A percentile compares a stretch with the other conserved stretches of the same genome.
Evolutionary conservation across 768 basidiomycete genomes (phyloP).

Genomic region (Collybiopsis luxurians): DNA sequence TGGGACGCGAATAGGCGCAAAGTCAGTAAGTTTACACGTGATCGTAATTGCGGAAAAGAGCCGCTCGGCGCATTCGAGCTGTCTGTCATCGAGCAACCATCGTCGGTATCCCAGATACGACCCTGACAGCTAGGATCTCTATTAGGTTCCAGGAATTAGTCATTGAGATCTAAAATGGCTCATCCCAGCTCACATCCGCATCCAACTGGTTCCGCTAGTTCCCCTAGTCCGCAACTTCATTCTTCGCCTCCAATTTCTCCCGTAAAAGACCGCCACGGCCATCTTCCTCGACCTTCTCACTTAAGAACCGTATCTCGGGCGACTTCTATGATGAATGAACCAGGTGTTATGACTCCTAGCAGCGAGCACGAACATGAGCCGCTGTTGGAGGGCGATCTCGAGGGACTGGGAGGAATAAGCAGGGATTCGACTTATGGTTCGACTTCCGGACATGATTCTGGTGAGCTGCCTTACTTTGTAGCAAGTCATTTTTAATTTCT

Average conservation of each 20-base stretch:
- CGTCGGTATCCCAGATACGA: too few relatives aligned
- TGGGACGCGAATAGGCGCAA: too few relatives aligned
- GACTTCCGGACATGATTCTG: neutral
- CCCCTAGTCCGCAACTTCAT: neutral
- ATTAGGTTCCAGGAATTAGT: too few relatives aligned
- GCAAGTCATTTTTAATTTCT: neutral
- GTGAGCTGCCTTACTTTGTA: neutral
- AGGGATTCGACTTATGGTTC: conserved; percentile 5
- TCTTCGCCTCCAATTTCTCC: too few relatives aligned
- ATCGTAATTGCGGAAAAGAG: too few relatives aligned
- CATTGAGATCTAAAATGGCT: too few relatives aligned
- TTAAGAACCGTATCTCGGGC: neutral
- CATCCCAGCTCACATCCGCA: too few relatives aligned
- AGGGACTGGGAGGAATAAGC: conserved; percentile 1
- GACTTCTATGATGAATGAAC: conserved; percentile 3
- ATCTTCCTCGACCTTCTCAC: neutral
- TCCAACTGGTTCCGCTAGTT: too few relatives aligned
- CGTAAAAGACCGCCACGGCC: neutral
- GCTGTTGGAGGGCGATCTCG: conserved; percentile 4
- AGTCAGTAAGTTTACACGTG: too few relatives aligned
- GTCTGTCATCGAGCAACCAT: too few relatives aligned
- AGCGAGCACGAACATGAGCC: conserved; percentile 5
- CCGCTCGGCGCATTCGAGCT: too few relatives aligned
- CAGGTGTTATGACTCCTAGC: conserved; percentile 4
- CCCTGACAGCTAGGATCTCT: too few relatives aligned